phyloP scores from a whole-genome alignment of 768 basidiomycete species.

The Tylopilus subfusipes region DNA sequence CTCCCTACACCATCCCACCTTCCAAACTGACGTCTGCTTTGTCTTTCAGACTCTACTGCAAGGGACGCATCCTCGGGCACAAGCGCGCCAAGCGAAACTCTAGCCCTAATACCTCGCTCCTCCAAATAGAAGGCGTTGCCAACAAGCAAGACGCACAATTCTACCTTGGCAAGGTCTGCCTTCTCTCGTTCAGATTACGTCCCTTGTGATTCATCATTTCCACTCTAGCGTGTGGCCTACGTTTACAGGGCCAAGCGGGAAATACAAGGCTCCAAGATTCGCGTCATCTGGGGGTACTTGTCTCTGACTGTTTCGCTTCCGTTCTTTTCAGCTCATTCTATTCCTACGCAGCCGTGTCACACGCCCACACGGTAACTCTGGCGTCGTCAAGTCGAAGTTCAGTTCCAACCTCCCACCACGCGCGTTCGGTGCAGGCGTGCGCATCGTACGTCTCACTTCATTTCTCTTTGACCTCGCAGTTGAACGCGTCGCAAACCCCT shows the following conservation, averaged over 20 bases:
- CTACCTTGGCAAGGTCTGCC: conserved; percentile 94
- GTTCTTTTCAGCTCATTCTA: neutral
- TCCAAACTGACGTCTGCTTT: neutral
- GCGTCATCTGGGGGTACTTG: conserved; percentile 95
- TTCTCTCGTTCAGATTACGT: neutral
- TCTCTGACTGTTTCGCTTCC: neutral
- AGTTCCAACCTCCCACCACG: conserved; percentile 90
- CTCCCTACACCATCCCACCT: too few species aligned
- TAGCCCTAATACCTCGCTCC: conserved; percentile 90
- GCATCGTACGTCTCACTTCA: conserved; percentile 59
- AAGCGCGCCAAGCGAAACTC: conserved; percentile 98
- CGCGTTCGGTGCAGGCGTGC: conserved; percentile 88
- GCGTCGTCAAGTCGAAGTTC: conserved; percentile 98
- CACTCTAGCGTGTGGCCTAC: conserved; percentile 82
- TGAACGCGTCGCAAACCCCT: neutral
- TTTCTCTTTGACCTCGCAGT: neutral
- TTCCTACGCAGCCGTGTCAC: conserved; percentile 67
- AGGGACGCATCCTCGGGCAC: conserved; percentile 97
- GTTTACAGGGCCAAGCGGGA: conserved; percentile 97
- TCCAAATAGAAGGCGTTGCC: conserved; percentile 96
- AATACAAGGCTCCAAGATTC: conserved; percentile 90
- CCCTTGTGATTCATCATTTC: neutral
- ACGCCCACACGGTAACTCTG: conserved; percentile 89
- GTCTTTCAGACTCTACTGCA: conserved; percentile 77
- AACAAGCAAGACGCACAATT: conserved; percentile 93